Evolutionary conservation across 2,329 filamentous ascomycete species (phyloP).

Genomic region (Ophiosphaerella narmari): DNA sequence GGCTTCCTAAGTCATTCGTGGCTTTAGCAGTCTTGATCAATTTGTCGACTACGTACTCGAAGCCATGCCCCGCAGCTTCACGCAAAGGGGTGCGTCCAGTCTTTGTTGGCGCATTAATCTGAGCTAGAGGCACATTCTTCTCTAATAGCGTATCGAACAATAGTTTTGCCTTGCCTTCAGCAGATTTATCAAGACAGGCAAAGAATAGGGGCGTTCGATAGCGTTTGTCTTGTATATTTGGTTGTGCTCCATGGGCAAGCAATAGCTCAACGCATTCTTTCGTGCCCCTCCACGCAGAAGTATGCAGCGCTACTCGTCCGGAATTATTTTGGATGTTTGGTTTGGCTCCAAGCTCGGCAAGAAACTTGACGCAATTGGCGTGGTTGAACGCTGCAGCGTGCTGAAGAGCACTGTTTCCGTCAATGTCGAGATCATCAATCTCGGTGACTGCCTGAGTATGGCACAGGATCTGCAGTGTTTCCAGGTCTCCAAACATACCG

Average conservation of each 20-base stretch:
- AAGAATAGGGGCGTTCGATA: neutral
- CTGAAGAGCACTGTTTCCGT: neutral
- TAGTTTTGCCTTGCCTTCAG: neutral
- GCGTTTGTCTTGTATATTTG: too few species aligned
- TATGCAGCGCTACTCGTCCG: neutral
- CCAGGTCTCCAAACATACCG: neutral
- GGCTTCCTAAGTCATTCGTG: neutral
- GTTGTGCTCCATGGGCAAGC: neutral
- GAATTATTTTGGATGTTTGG: neutral
- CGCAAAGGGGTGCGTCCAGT: neutral
- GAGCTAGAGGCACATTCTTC: neutral
- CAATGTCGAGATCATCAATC: neutral
- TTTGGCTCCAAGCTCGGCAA: neutral
- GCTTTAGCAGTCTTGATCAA: neutral
- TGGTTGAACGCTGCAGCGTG: neutral
- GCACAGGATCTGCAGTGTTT: neutral
- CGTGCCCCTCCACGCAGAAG: neutral
- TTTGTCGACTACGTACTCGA: neutral
- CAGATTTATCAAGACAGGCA: neutral
- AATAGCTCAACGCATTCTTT: neutral
- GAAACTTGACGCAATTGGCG: neutral
- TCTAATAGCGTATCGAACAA: neutral
- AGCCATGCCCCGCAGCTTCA: neutral
- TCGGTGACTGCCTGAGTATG: neutral
- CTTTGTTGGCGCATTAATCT: neutral